Percentiles rank a stretch among this genome's conserved stretches.
These are phyloP conservation scores for Colletotrichum liriopes DNA, from an alignment of 2,329 filamentous ascomycete genomes.

Conservation along the genomic window DNA sequence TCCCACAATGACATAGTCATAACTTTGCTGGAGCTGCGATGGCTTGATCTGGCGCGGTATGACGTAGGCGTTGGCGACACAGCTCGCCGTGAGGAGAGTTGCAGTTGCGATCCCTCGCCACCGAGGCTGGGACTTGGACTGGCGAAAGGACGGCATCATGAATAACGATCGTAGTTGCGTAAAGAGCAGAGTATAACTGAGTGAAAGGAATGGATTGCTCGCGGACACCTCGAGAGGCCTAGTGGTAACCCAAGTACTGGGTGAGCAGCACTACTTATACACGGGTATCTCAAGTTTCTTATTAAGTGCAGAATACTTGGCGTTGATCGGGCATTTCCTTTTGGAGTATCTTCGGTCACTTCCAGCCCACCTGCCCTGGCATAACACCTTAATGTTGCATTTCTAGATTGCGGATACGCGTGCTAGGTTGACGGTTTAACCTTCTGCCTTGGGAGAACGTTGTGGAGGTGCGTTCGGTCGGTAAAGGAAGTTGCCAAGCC, in stretches of 20 bases:
- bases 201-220: background rate
- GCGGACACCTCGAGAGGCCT: background rate
- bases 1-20: constrained; percentile 52
- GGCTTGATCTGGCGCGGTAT: constrained; percentile 29
- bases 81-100: constrained; percentile 21
- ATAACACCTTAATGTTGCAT: background rate
- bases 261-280: background rate
- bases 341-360: background rate
- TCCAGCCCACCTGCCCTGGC: background rate
- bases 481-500: background rate
- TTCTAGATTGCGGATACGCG: too few relatives aligned
- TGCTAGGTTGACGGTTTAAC: background rate
- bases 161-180: constrained; percentile 13
- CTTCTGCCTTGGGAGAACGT: background rate
- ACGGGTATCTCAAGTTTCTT: background rate
- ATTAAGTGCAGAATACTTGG: background rate
- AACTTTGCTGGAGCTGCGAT: constrained; percentile 33
- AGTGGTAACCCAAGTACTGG: background rate
- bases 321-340: background rate
- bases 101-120: constrained; percentile 9
- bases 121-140: constrained; percentile 30
- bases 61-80: constrained; percentile 23
- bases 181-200: background rate
- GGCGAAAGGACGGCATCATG: constrained; percentile 33
- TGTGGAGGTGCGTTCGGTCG: background rate